Evolutionary conservation across 345 rosid species (phyloP).

Genomic region (Camelina neglecta): DNA sequence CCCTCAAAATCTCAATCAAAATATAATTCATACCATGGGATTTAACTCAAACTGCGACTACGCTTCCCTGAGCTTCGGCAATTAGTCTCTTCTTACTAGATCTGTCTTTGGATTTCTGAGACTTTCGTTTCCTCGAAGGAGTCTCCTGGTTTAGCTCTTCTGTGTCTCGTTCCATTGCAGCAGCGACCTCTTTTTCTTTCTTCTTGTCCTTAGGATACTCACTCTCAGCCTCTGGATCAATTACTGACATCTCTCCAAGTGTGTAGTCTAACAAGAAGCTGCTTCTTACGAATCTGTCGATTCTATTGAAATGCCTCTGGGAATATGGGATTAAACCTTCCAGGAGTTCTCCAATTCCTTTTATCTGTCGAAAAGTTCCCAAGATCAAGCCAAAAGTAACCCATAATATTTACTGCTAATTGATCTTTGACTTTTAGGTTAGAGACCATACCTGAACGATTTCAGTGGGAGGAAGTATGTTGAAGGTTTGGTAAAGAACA

Average conservation of each 20-base stretch:
- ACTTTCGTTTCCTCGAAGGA: constrained; percentile 65
- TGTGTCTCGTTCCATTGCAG: constrained; percentile 38
- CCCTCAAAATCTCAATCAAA: constrained; percentile 9
- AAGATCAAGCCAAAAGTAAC: constrained; percentile 31
- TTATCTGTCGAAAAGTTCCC: constrained; percentile 52
- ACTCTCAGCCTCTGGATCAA: constrained; percentile 59
- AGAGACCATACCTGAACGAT: constrained; percentile 68
- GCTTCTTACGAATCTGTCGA: constrained; percentile 89
- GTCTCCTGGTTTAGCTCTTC: constrained; percentile 43
- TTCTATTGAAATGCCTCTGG: constrained; percentile 85
- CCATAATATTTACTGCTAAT: neutral
- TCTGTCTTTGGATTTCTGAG: constrained; percentile 51
- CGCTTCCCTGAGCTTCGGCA: constrained; percentile 43
- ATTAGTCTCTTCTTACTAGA: constrained; percentile 68
- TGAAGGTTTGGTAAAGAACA: constrained; percentile 73
- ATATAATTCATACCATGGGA: constrained; percentile 1
- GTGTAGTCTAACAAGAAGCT: constrained; percentile 88
- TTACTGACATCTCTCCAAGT: constrained; percentile 78
- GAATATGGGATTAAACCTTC: constrained; percentile 93
- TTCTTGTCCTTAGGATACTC: constrained; percentile 25
- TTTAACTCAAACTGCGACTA: constrained; percentile 45
- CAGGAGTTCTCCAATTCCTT: constrained; percentile 79
- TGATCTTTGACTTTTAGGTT: constrained; percentile 1
- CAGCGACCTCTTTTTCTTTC: constrained; percentile 12
- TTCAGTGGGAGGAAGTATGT: constrained; percentile 73